These are phyloP conservation scores for Phialemonium atrogriseum DNA, from an alignment of 2,329 filamentous ascomycete genomes.

Conservation along the genomic window DNA sequence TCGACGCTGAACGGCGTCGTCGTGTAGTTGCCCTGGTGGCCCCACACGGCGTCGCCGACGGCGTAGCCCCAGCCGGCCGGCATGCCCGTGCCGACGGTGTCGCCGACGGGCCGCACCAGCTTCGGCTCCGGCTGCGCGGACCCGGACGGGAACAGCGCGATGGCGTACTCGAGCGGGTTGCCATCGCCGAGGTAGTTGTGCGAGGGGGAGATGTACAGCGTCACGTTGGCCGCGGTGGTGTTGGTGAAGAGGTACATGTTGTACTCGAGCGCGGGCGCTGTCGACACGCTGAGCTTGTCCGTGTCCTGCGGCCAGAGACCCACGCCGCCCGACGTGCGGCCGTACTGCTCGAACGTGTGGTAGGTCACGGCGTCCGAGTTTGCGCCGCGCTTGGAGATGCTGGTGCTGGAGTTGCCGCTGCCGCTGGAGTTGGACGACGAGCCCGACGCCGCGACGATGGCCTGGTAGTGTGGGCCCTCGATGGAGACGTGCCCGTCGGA, in stretches of 20 bases:
- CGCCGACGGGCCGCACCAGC: conserved; percentile 31
- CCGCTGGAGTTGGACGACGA: conserved; percentile 13
- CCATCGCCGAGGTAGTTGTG: conserved; percentile 44
- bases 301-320: conserved; percentile 45
- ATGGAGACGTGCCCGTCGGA: conserved; percentile 49
- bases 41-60: conserved; percentile 39
- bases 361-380: conserved; percentile 29
- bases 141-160: conserved; percentile 34
- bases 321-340: conserved; percentile 50
- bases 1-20: conserved; percentile 33
- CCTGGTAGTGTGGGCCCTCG: conserved; percentile 43
- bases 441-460: conserved; percentile 22
- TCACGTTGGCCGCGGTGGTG: conserved; percentile 31
- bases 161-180: conserved; percentile 41
- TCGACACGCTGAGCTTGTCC: conserved; percentile 37
- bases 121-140: conserved; percentile 19
- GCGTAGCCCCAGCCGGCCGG: conserved; percentile 33
- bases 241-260: conserved; percentile 53
- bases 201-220: conserved; percentile 43
- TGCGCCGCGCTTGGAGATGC: neutral
- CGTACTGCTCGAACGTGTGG: conserved; percentile 43
- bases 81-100: conserved; percentile 30
- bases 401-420: conserved; percentile 4
- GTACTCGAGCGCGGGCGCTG: conserved; percentile 50
- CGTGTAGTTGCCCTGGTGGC: conserved; percentile 32